Percentiles rank a stretch among this genome's conserved stretches.
These are phyloP conservation scores for Galium porrigens DNA, from an alignment of 305 asterid genomes.

Conservation along the genomic window DNA sequence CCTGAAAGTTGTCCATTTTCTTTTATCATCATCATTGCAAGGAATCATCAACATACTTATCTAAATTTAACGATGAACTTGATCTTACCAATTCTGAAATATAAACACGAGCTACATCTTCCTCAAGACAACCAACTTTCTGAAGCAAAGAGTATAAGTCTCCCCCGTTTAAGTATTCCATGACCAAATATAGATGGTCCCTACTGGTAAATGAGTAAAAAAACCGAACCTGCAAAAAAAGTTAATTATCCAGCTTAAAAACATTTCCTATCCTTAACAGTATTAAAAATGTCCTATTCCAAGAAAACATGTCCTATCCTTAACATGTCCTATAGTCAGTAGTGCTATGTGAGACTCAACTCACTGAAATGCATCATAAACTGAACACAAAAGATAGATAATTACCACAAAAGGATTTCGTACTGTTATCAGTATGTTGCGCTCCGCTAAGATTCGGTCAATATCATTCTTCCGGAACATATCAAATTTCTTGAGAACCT, in stretches of 20 bases:
- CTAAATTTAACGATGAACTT: constrained; percentile 6
- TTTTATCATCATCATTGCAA: constrained; percentile 18
- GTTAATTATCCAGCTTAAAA: constrained; percentile 9
- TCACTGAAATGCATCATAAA: not conserved
- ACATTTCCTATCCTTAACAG: not conserved
- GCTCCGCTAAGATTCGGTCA: constrained; percentile 90
- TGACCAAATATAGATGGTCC: constrained; percentile 85
- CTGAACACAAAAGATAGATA: constrained; percentile 5
- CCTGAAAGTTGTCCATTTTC: constrained; percentile 32
- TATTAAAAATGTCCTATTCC: not conserved
- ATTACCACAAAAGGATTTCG: constrained; percentile 95
- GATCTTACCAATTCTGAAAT: constrained; percentile 72
- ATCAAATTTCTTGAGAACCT: constrained; percentile 88
- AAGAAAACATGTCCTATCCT: too few relatives aligned
- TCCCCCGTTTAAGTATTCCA: constrained; percentile 96
- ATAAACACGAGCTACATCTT: constrained; percentile 66
- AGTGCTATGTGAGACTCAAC: not conserved
- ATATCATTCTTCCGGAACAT: constrained; percentile 88
- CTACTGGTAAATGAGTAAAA: constrained; percentile 86
- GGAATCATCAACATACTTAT: constrained; percentile 14
- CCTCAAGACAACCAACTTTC: constrained; percentile 74
- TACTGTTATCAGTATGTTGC: constrained; percentile 80
- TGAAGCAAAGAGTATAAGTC: constrained; percentile 77
- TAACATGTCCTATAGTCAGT: too few relatives aligned
- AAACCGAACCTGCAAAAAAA: constrained; percentile 61